phyloP scores from a whole-genome alignment of 768 basidiomycete genomes.

The Chalciporus pseudorubinellus region DNA sequence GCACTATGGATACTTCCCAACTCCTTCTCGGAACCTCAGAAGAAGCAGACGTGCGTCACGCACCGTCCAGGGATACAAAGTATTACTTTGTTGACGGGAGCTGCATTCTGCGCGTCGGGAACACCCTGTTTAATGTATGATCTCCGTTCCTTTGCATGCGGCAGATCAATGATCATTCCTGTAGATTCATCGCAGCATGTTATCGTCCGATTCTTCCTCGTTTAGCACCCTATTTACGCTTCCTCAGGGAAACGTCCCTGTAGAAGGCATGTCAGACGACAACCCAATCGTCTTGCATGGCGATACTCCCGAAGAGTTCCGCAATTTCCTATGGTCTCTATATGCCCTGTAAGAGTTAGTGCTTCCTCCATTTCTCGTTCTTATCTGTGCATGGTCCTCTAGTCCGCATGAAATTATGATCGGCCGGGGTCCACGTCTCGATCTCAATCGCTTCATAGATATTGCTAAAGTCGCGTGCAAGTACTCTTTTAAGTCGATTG shows the following conservation, averaged over 20 bases:
- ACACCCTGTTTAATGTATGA: constrained; percentile 67
- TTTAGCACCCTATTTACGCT: constrained; percentile 67
- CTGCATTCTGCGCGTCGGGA: constrained; percentile 59
- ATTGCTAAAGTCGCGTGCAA: constrained; percentile 69
- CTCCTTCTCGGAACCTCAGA: neutral
- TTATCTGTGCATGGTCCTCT: constrained; percentile 1
- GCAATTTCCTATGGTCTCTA: constrained; percentile 72
- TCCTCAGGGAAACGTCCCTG: constrained; percentile 50
- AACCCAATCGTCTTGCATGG: constrained; percentile 63
- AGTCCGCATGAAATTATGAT: constrained; percentile 63
- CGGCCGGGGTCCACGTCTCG: constrained; percentile 45
- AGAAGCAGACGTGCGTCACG: constrained; percentile 13
- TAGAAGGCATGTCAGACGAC: constrained; percentile 62
- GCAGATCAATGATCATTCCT: neutral
- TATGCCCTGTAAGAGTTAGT: constrained; percentile 60
- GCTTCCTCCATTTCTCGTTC: neutral
- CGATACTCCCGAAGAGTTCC: constrained; percentile 64
- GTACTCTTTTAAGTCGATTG: constrained; percentile 70
- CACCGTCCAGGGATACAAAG: constrained; percentile 40
- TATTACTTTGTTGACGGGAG: constrained; percentile 72
- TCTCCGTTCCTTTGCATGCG: neutral
- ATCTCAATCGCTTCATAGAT: constrained; percentile 56
- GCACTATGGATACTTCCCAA: neutral
- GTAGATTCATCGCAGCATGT: constrained; percentile 57
- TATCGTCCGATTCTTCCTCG: constrained; percentile 62